A percentile compares a stretch with the other conserved stretches of the same genome.
These are phyloP conservation scores for Protomyces gravidus DNA, from an alignment of 1,139 yeast species.

Conservation along the genomic window DNA sequence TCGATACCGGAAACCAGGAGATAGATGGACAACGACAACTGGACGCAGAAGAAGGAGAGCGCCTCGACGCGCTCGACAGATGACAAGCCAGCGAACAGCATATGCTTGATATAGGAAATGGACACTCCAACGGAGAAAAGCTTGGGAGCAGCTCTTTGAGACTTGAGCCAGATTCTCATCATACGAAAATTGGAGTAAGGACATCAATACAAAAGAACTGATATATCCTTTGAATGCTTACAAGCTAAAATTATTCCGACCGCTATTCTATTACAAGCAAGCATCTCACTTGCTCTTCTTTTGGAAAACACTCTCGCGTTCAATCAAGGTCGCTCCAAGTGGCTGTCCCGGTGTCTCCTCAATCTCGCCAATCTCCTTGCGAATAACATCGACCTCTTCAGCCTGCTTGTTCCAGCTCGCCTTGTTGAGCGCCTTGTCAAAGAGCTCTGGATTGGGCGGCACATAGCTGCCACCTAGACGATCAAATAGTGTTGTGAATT, in stretches of 20 bases:
- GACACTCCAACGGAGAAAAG: too few species aligned
- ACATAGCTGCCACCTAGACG: conserved; percentile 91
- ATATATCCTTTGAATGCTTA: too few species aligned
- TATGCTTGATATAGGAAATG: too few species aligned
- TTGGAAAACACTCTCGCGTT: conserved; percentile 24
- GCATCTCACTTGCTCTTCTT: background rate
- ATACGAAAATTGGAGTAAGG: too few species aligned
- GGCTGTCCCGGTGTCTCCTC: conserved; percentile 35
- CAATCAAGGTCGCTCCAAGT: conserved; percentile 22
- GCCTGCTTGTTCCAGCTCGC: conserved; percentile 71
- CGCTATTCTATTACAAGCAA: background rate
- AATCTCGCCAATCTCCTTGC: conserved; percentile 71
- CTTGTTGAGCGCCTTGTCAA: conserved; percentile 58
- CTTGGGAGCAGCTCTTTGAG: too few species aligned
- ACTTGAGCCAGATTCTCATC: too few species aligned
- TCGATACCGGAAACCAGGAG: background rate
- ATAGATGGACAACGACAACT: background rate
- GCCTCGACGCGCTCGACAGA: conserved; percentile 13
- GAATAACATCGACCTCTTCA: conserved; percentile 71
- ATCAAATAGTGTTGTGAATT: conserved; percentile 97
- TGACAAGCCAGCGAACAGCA: too few species aligned
- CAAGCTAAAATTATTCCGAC: too few species aligned
- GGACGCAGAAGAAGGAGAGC: conserved; percentile 20
- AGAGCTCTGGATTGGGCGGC: conserved; percentile 81
- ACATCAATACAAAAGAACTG: too few species aligned